These are phyloP conservation scores for Coemansia erecta DNA, from an alignment of 192 early-diverging fungal genomes.

Conservation along the genomic window DNA sequence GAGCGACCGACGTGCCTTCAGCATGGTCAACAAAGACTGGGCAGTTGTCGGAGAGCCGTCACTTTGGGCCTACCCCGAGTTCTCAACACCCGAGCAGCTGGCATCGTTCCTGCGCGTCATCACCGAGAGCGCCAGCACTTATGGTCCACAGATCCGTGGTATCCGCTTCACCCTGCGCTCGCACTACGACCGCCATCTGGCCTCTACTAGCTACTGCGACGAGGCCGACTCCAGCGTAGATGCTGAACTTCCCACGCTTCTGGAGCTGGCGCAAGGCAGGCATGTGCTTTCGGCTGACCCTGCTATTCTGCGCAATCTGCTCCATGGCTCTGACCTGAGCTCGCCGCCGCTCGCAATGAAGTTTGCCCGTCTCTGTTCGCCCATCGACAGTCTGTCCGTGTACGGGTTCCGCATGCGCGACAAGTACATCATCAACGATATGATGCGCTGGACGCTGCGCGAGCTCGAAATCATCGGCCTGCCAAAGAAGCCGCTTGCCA, in stretches of 20 bases:
- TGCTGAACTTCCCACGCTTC: slow-evolving; percentile 35
- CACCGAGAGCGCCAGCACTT: slow-evolving; percentile 14
- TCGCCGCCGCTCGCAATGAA: slow-evolving; percentile 37
- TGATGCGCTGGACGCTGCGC: slow-evolving; percentile 50
- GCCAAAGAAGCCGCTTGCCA: slow-evolving; percentile 43
- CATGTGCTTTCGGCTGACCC: slow-evolving; percentile 42
- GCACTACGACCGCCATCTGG: slow-evolving; percentile 44
- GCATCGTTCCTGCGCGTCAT: slow-evolving; percentile 31
- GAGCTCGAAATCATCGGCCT: slow-evolving; percentile 44
- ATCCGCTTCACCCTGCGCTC: slow-evolving; percentile 44
- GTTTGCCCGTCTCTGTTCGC: slow-evolving; percentile 43
- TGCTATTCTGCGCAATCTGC: slow-evolving; percentile 29
- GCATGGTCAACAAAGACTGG: slow-evolving; percentile 45
- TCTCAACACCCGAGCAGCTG: slow-evolving; percentile 39
- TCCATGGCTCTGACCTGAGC: slow-evolving; percentile 43
- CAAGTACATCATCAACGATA: slow-evolving; percentile 38
- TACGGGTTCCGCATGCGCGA: slow-evolving; percentile 48
- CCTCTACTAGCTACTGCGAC: slow-evolving; percentile 20
- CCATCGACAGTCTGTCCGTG: slow-evolving; percentile 40
- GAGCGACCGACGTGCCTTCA: slow-evolving; percentile 38
- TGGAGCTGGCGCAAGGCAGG: slow-evolving; percentile 37
- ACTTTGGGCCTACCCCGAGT: slow-evolving; percentile 48
- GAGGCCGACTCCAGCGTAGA: slow-evolving; percentile 10
- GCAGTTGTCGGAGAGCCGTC: slow-evolving; percentile 25
- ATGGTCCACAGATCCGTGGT: slow-evolving; percentile 35